Evolutionary conservation across 2,329 filamentous ascomycete species (phyloP), one percentile per base, ranked within the genome.

Genomic region (Stenocarpella maydis): DNA sequence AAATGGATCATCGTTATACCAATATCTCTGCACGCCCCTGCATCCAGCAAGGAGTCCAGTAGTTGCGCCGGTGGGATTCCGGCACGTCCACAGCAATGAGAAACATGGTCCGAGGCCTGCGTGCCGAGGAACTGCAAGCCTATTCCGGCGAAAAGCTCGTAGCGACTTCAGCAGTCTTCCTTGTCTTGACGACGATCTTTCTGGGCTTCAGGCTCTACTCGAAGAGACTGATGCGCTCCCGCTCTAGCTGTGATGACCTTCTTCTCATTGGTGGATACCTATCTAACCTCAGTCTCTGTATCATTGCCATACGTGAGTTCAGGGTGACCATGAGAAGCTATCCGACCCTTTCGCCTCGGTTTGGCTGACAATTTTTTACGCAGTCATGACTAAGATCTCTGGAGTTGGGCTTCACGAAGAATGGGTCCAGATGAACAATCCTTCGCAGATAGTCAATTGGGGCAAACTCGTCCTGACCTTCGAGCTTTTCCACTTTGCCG

Each of bases 401-500:
- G 58, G 58, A 43, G 41, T 63, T 15, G 58, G 58, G 2, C 41
- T 3, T 8, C 58, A 63, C 8, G 58, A 63, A 26, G 41, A 34
- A 21, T 63, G 58, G 58, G 28, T 63, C 12, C 17, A 1, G 7
- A 31, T 4, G 1, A 63, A 4, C 28, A 19, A 63, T 15, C 58
- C 58, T 1, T 37, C 26, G 7, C 58, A 63, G 19, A 47, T 63
- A 3, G 26, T 47, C 12, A 43, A 12, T 21, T 63, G 58, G 58
- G 58, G 34, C 19, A 12, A 63, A 14, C 12, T 63, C 7, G 26
- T 63, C 10, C 41, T 47, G 26, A 3, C 24, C 5, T 63, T 63
- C 19, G 41, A 63, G 19, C 24, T 47, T 41, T 17, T 63, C n/a
- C 58, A 63, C 28, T 63, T 63, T n/a, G 6, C 58, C 7, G 58